Base-by-base conservation (phyloP, 148 eudicot species). In the Vaccinium myrtillus region DNA sequence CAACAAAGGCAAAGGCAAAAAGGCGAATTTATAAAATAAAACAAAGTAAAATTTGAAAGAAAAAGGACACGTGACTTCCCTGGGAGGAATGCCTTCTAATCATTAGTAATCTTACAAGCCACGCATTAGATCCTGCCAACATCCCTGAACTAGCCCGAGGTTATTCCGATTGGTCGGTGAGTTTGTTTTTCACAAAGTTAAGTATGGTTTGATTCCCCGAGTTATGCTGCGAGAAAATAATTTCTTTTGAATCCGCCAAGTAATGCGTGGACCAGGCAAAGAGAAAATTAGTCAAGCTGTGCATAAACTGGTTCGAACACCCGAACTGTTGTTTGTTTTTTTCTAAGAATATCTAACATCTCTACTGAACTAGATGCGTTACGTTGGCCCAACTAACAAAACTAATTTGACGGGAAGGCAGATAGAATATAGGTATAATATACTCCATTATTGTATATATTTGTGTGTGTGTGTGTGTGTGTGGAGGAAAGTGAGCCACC, bases 41-140 rank as follows among this genome's bases (percentile, higher is more conserved):
- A 4, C 0, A 58, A 4, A 23, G n/a, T 30, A 18, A 55, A 78
- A 32, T 14, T 27, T 13, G 74, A 69, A 69, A 30, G 43, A 15
- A 7, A 78, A 78, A 53, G 46, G 25, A 80, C 83, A 82, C 83
- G 83, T 82, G 83, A 82, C 61, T 48, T 82, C 48, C 83, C 61
- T 50, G 83, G 16, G 83, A 67, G 36, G 25, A 67, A 82, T 69
- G 77, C 46, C 61, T 69, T 39, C 58, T 82, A 6, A 82, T 70
- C 8, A 50, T 82, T 27, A 49, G 59, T 56, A 14, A 82, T 18
- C 83, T 82, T 82, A 30, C 77, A 82, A 69, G 77, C 83, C 83
- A 82, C 83, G 83, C 83, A 25, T 69, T 11, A 50, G 21, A 82
- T 25, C 63, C 27, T 48, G 25, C 30, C 36, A 5, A 43, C 46